Conservation (phyloP, 2,329 filamentous ascomycete species). For the Emmonsiellopsis sp. region DNA sequence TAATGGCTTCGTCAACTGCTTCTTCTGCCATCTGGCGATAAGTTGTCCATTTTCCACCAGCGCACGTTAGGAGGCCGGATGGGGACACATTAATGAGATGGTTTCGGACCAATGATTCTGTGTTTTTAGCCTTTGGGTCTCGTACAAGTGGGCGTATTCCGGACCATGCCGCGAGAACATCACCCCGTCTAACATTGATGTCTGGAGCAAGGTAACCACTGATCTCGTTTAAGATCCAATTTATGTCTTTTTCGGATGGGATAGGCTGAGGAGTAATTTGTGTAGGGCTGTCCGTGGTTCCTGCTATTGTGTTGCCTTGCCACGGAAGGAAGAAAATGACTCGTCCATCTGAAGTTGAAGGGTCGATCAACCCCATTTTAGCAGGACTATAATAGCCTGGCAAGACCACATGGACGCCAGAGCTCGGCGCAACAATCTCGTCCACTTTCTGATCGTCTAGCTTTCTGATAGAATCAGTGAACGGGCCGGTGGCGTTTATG, state of each 20-base stretch:
- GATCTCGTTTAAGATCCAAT: conserved; percentile 80
- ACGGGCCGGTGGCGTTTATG: conserved; percentile 83
- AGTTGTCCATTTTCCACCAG: conserved; percentile 87
- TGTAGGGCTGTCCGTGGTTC: conserved; percentile 73
- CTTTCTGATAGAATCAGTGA: conserved; percentile 75
- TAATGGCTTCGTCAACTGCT: conserved; percentile 70
- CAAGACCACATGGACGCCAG: conserved; percentile 76
- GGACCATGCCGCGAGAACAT: conserved; percentile 85
- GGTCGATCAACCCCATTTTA: conserved; percentile 82
- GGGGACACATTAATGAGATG: conserved; percentile 72
- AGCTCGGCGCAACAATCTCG: conserved; percentile 77
- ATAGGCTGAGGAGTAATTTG: conserved; percentile 63
- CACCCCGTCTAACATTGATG: conserved; percentile 73
- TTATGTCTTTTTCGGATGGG: conserved; percentile 72
- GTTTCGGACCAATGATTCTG: conserved; percentile 78
- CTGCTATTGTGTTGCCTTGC: conserved; percentile 87
- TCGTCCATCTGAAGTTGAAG: conserved; percentile 74
- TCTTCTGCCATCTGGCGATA: conserved; percentile 92
- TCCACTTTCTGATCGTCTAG: conserved; percentile 64
- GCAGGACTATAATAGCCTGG: conserved; percentile 78
- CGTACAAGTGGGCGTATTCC: conserved; percentile 79
- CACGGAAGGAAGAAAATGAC: conserved; percentile 91
- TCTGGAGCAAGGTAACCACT: conserved; percentile 72
- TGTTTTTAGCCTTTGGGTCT: conserved; percentile 76
- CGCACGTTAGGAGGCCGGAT: conserved; percentile 73